These are phyloP conservation scores for Kregervanrija delftensis DNA, from an alignment of 805 yeast genomes.

Conservation along the genomic window DNA sequence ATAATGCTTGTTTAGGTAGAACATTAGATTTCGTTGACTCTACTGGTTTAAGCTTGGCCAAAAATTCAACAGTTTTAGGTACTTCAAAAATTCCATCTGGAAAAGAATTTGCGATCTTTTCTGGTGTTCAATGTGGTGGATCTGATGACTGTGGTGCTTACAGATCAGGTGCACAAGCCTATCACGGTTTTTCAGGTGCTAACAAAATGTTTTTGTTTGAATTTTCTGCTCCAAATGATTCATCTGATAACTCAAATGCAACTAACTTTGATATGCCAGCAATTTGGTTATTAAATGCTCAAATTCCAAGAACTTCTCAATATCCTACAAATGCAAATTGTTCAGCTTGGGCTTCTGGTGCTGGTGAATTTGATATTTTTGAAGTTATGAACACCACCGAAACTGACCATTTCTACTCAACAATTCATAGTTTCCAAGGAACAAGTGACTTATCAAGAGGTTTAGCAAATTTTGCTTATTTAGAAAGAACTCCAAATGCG, in stretches of 20 bases:
- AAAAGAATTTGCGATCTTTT: slow-evolving; percentile 53
- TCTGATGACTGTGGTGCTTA: slow-evolving; percentile 73
- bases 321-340: slow-evolving; percentile 55
- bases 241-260: slow-evolving; percentile 33
- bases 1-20: slow-evolving; percentile 58
- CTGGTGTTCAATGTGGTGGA: slow-evolving; percentile 48
- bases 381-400: slow-evolving; percentile 67
- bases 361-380: slow-evolving; percentile 75
- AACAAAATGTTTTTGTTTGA: slow-evolving; percentile 69
- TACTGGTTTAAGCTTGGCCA: slow-evolving; percentile 48
- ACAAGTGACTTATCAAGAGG: slow-evolving; percentile 57
- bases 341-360: slow-evolving; percentile 72
- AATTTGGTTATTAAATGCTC: slow-evolving; percentile 64
- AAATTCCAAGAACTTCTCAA: slow-evolving; percentile 68
- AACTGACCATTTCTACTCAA: slow-evolving; percentile 48
- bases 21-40: slow-evolving; percentile 57
- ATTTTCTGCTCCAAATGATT: slow-evolving; percentile 51
- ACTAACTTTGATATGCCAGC: slow-evolving; percentile 60
- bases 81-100: slow-evolving; percentile 45
- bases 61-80: slow-evolving; percentile 39
- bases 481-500: slow-evolving; percentile 43
- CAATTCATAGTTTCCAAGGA: slow-evolving; percentile 74
- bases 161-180: slow-evolving; percentile 68
- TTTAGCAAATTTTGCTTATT: slow-evolving; percentile 47
- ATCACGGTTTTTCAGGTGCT: slow-evolving; percentile 60